Base-by-base conservation (phyloP, 2,329 filamentous ascomycete genomes). In the Capronia epimyces region DNA sequence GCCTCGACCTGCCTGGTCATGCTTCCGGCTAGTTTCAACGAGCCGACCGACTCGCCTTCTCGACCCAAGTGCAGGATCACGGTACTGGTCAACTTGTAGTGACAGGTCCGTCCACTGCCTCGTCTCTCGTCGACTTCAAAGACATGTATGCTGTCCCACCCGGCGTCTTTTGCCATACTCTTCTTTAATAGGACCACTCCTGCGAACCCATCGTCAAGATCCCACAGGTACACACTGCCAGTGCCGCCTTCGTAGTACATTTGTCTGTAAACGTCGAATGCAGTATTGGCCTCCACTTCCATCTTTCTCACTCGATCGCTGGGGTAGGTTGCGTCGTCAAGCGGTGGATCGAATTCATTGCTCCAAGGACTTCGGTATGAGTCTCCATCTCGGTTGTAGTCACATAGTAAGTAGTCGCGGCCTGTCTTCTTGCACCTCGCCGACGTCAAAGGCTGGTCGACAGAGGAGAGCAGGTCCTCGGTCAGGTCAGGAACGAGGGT, bases 351-450 rank as follows among this genome's bases (percentile, higher is more conserved):
- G 70, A 98, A 98, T 71, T 95, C 87, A 73, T 97, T 97, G 73
- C 86, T 93, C 93, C 93, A 98, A n/a, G 93, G 93, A 60, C 88
- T 95, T 57, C 93, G 86, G 79, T 95, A 95, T 72, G 87, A 94
- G 74, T 96, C 91, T 57, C 93, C 93, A 72, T 98, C 93, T 59
- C 93, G 90, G 79, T 98, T 98, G 80, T 98, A 98, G 79, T 98
- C 93, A 78, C 93, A 98, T 65, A 96, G 86, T 45, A 98, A 82
- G 75, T 95, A 98, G 73, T 97, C 93, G 62, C 91, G 87, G 63
- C 89, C 89, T 25, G 88, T 86, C 71, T 90, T 87, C 62, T 82
- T 82, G 77, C 93, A 97, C 60, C 87, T 86, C 63, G 86, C 84
- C 57, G 94, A 80, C 53, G 86, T 83, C 50, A 98, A 84, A 20